Base-by-base conservation (phyloP, 2,329 filamentous ascomycete species). In the Clarireedia monteithiana region DNA sequence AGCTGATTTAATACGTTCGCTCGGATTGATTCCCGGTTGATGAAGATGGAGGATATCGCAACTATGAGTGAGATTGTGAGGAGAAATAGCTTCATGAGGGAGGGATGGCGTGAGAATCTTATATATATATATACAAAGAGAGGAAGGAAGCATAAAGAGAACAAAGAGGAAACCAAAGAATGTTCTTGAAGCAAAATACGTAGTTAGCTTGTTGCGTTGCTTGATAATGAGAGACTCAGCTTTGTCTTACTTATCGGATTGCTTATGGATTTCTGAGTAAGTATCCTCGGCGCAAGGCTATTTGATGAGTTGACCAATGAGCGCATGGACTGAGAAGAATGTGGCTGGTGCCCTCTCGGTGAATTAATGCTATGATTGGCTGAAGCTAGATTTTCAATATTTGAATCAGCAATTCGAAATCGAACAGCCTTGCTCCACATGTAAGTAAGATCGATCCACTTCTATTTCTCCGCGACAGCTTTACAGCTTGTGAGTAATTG, bases 41-140 rank as follows among this genome's bases (percentile, higher is more conserved):
- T 68, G 48, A 57, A 48, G 51, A 67, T 57, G 36, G 66, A 64
- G 15, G 66, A 54, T 30, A 66, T 51, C 59, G 66, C 67, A 54
- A 66, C 52, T 10, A 46, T 57, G 44, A 64, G 60, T 27, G 66
- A 66, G 39, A 64, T 61, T 20, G 65, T 27, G 10, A 67, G 27
- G 4, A 68, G 44, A 50, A 65, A 53, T 44, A 65, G 48, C 62
- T 58, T 68, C 66, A 68, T 69, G 38, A 60, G 58, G 53, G 39
- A 9, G 30, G 9, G 5, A 34, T 42, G 1, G 23, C 12, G 27
- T 34, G 34, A 17, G 24, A 36, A n/a, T 17, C 17, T 50, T 36
- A 42, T 42, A 42, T 42, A 20, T 42, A 20, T 20, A 42, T 14
- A 38, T 38, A 9, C 15, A 7, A 40, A 15, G 12, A 14, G 3